A percentile compares a stretch with the other conserved stretches of the same genome.
These are phyloP conservation scores for Anthracocystis setariae DNA, from an alignment of 1,284 basidiomycete species.

Conservation along the genomic window DNA sequence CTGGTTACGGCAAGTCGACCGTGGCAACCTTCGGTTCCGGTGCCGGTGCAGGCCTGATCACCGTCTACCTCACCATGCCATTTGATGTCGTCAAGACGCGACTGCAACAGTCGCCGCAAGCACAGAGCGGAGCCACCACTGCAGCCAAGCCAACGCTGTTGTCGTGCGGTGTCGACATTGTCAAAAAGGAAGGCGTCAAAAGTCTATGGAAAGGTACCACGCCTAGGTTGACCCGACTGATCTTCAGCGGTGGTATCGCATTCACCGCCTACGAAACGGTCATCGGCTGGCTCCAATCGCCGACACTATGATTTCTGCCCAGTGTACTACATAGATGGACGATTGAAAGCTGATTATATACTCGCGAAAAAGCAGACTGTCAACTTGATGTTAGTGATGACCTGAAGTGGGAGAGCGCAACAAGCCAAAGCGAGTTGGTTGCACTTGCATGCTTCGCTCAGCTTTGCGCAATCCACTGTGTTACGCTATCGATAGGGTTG, in stretches of 20 bases:
- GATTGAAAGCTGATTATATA: no score
- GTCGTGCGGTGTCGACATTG: constrained; percentile 90
- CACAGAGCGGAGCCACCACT: constrained; percentile 75
- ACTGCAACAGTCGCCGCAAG: constrained; percentile 76
- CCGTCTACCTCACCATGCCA: constrained; percentile 73
- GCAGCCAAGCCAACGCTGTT: constrained; percentile 73
- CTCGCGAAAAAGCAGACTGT: no score
- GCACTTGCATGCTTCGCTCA: no score
- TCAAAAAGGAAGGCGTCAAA: constrained; percentile 78
- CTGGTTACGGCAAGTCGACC: constrained; percentile 71
- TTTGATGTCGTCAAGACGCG: constrained; percentile 93
- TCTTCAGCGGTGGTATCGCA: constrained; percentile 51
- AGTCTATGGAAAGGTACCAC: constrained; percentile 96
- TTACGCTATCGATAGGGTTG: no score
- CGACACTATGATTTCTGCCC: no score
- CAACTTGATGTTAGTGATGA: no score
- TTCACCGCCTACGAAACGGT: constrained; percentile 45
- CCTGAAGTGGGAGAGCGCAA: no score
- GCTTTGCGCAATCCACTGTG: no score
- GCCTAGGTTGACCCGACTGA: constrained; percentile 82
- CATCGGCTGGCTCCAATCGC: constrained; percentile 18
- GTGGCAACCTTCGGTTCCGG: constrained; percentile 75
- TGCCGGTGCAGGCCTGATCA: constrained; percentile 90
- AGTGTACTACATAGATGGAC: no score
- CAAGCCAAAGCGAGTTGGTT: no score